Evolutionary conservation across 768 basidiomycete genomes (phyloP).

Genomic region (Sistotremastrum suecicum): DNA sequence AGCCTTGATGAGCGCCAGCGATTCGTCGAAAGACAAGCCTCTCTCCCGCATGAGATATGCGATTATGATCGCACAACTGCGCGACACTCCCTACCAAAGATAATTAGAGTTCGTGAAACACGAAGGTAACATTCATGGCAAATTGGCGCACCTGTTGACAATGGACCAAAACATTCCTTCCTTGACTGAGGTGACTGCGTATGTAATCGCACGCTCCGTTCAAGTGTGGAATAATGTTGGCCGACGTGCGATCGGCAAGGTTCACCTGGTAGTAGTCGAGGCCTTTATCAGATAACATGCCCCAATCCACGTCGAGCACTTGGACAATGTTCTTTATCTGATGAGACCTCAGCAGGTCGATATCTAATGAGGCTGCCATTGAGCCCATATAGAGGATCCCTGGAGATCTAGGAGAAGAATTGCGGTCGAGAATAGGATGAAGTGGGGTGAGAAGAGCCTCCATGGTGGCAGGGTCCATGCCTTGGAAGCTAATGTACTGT

Average conservation of each 20-base stretch:
- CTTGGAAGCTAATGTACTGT: too few relatives aligned
- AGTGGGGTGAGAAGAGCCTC: too few relatives aligned
- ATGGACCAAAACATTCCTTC: constrained; percentile 60
- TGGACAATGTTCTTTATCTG: constrained; percentile 49
- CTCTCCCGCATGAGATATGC: constrained; percentile 68
- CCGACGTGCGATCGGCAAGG: constrained; percentile 45
- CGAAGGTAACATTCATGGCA: background rate
- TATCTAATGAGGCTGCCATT: constrained; percentile 44
- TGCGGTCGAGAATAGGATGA: too few relatives aligned
- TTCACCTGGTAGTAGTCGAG: constrained; percentile 49
- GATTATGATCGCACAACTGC: constrained; percentile 61
- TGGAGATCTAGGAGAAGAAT: too few relatives aligned
- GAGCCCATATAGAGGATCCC: constrained; percentile 50
- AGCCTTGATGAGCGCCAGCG: constrained; percentile 42
- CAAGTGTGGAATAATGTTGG: constrained; percentile 53
- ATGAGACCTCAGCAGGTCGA: constrained; percentile 32
- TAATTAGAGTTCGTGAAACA: constrained; percentile 5
- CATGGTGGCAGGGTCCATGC: too few relatives aligned
- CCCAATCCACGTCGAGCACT: constrained; percentile 53
- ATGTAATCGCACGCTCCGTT: constrained; percentile 58
- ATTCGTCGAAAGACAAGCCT: constrained; percentile 59
- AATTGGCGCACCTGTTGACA: constrained; percentile 56
- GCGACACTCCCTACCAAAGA: constrained; percentile 51
- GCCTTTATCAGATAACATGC: constrained; percentile 19
- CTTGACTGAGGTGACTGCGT: constrained; percentile 40